Evolutionary conservation across 345 rosid genomes (phyloP).

Genomic region (Microthlaspi erraticum): DNA sequence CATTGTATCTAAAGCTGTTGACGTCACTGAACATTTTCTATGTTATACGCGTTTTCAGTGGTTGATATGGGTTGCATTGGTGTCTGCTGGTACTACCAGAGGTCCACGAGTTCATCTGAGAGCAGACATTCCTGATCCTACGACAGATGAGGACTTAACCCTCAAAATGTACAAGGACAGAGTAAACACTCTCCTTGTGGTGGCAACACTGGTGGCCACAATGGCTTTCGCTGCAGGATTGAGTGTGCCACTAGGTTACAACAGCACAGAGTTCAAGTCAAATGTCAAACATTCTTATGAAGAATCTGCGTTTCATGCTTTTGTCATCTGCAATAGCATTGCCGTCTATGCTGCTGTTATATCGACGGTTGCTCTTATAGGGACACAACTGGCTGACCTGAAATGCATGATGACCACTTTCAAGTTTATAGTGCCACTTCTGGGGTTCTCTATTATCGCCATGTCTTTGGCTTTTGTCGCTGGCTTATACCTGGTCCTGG

Average conservation of each 20-base stretch:
- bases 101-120: constrained; percentile 14
- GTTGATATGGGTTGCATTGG: constrained; percentile 32
- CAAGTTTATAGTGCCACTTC: constrained; percentile 33
- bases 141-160: constrained; percentile 15
- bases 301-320: constrained; percentile 31
- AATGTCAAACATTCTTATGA: constrained; percentile 20
- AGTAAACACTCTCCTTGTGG: constrained; percentile 34
- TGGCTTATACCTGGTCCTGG: constrained; percentile 25
- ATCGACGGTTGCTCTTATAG: constrained; percentile 32
- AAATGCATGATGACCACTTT: constrained; percentile 31
- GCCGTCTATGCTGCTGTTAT: constrained; percentile 29
- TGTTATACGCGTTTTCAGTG: constrained; percentile 20
- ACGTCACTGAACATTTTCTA: not conserved
- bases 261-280: constrained; percentile 31
- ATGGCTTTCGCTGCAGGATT: constrained; percentile 37
- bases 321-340: constrained; percentile 36
- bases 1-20: constrained; percentile 1
- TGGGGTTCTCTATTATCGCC: constrained; percentile 30
- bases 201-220: constrained; percentile 34
- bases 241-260: constrained; percentile 32
- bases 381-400: constrained; percentile 35
- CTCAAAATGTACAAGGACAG: constrained; percentile 27
- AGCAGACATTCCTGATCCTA: constrained; percentile 6
- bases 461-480: constrained; percentile 35
- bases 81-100: constrained; percentile 29